A percentile compares a stretch with the other conserved stretches of the same genome.
phyloP scores from a whole-genome alignment of 208 protist genomes.

The Acanthamoeba healyi region DNA sequence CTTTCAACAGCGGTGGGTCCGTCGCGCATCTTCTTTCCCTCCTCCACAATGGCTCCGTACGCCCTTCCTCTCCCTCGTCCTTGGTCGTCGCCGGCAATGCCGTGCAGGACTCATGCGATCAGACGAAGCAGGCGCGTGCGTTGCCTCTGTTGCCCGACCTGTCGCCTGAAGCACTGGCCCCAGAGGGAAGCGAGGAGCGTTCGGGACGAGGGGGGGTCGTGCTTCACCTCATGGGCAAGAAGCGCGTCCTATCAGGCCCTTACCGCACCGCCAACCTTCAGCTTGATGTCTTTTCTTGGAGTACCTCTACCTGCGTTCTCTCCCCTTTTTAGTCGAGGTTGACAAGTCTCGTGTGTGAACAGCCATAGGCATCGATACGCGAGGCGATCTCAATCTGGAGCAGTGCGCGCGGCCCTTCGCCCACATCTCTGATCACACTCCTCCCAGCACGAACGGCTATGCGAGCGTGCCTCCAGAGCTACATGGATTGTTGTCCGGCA shows the following conservation, averaged over 20 bases:
- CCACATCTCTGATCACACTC: no score
- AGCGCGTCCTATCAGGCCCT: background rate
- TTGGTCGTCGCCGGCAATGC: no score
- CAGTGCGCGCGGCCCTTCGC: background rate
- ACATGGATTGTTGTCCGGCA: background rate
- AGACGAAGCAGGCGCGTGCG: background rate
- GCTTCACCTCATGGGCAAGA: constrained; percentile 11
- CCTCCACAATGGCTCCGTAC: constrained; percentile 6
- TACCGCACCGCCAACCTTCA: constrained; percentile 17
- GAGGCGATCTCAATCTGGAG: background rate
- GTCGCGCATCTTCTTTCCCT: background rate
- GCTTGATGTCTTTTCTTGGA: background rate
- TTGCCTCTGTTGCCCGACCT: background rate
- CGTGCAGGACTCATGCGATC: no score
- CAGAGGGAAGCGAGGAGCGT: background rate
- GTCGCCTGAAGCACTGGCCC: background rate
- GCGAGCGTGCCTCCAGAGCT: background rate
- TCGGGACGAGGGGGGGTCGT: background rate
- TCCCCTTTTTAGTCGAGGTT: background rate
- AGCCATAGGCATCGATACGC: background rate
- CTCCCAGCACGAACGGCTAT: no score
- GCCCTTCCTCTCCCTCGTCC: background rate
- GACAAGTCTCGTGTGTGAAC: background rate
- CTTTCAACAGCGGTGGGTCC: background rate
- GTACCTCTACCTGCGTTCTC: background rate